phyloP scores from a whole-genome alignment of 192 early-diverging fungal species.

The Podila minutissima region DNA sequence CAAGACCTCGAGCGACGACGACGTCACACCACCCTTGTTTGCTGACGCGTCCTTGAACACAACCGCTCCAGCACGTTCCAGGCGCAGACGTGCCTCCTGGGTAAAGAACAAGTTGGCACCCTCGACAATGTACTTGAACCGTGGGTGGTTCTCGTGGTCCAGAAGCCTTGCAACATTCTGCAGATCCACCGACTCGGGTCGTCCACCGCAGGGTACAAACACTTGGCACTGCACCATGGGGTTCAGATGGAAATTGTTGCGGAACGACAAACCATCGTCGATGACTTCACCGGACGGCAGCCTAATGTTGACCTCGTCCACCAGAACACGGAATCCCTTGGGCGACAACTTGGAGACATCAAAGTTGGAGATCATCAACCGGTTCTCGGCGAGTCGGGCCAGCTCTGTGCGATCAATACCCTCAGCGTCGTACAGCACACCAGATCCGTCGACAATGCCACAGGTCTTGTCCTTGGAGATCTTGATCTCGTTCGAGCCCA shows the following conservation, averaged over 20 bases:
- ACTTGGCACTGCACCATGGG: conserved; percentile 81
- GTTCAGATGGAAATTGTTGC: conserved; percentile 97
- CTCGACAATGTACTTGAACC: conserved; percentile 99
- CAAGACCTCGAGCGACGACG: conserved; percentile 96
- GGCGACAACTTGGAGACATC: conserved; percentile 80
- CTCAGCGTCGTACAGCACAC: conserved; percentile 91
- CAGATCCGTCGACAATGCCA: conserved; percentile 94
- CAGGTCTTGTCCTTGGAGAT: conserved; percentile 97
- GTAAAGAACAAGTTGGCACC: conserved; percentile 99
- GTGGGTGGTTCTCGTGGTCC: conserved; percentile 80
- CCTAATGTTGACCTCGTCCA: conserved; percentile 91
- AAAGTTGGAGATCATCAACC: conserved; percentile 92
- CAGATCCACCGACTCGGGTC: conserved; percentile 96
- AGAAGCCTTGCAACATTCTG: conserved; percentile 85
- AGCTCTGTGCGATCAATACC: conserved; percentile 93
- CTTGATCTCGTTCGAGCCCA: conserved; percentile 99
- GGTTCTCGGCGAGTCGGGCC: conserved; percentile 77
- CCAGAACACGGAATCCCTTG: conserved; percentile 91
- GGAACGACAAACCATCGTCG: conserved; percentile 90
- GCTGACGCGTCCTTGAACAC: conserved; percentile 99
- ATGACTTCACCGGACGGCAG: conserved; percentile 89
- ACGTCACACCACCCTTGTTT: conserved; percentile 99
- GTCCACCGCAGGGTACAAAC: conserved; percentile 98
- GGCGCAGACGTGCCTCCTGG: conserved; percentile 94
- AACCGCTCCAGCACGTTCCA: conserved; percentile 93